Percentiles rank a stretch among this genome's conserved stretches.
phyloP scores from a whole-genome alignment of 495 filamentous ascomycete species.

The Penicillium psychrofluorescens region DNA sequence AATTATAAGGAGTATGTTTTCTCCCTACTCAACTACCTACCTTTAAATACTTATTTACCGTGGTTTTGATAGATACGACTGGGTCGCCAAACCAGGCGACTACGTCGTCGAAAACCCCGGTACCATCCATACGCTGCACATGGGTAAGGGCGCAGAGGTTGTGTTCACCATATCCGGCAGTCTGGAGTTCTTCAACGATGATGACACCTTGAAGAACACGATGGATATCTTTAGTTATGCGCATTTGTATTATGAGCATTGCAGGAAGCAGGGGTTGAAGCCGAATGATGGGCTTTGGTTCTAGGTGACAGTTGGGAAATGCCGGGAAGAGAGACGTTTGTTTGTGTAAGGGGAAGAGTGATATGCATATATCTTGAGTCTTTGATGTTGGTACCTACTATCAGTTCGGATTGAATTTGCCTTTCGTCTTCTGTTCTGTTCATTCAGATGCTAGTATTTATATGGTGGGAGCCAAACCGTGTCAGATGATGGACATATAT shows the following conservation, averaged over 20 bases:
- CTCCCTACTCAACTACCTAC: not conserved
- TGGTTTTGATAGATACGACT: not conserved
- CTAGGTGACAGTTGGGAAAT: not conserved
- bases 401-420: no score
- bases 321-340: no score
- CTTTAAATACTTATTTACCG: no score
- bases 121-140: not conserved
- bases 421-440: no score
- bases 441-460: no score
- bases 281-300: slow-evolving; percentile 1
- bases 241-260: not conserved
- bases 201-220: slow-evolving; percentile 1
- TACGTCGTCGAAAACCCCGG: not conserved
- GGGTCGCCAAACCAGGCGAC: not conserved
- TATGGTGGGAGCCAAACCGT: no score
- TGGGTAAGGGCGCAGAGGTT: not conserved
- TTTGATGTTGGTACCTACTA: no score
- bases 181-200: not conserved
- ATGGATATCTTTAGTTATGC: slow-evolving; percentile 1
- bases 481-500: no score
- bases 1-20: not conserved
- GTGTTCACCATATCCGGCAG: not conserved
- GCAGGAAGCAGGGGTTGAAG: not conserved
- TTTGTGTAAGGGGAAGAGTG: no score
- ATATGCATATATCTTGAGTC: no score